Evolutionary conservation across 805 yeast species (phyloP), one percentile per base, ranked within the genome.

Genomic region (Starmera pachycereana): DNA sequence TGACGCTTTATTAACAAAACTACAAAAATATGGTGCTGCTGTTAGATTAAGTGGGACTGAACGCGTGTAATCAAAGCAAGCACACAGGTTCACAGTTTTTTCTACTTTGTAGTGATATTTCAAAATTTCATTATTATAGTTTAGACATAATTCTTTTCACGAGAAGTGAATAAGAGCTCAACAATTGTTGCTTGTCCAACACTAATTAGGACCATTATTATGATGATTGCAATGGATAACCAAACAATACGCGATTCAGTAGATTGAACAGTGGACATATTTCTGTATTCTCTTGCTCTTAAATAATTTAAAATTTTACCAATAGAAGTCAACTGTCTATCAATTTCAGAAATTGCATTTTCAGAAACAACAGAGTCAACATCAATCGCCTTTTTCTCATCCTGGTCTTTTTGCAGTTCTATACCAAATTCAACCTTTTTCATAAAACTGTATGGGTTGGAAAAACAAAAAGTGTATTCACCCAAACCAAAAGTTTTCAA

Each of bases 1-100:
- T 46, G 98, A 92, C 57, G 77, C 80, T 2, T 69, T 92, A 53
- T 75, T 92, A 58, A 90, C 98, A 13, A 92, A 90, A 61, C 72
- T 92, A 56, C 98, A 92, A 61, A 92, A 89, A 61, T 92, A 90
- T 53, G 95, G 96, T 36, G 96, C 97, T 35, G 96, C 97, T 18
- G 97, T 92, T 37, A 84, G 94, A 60, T 72, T 92, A 53, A 82
- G 94, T 56, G 97, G 97, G 37, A 84, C 95, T 25, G 96, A 88
- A 57, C 72, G 78, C 50, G 78, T 74, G 16, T 11, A 10, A 35
- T 12, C 13, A 13, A 35, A 22, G 25, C 7, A 13, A 8, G 27
- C 27, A 7, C 9, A 22, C 9, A 22, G 18, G 18, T 16, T 16
- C 18, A 3, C 18, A 16, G 18, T 16, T 16, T 28, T 25, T 7